phyloP scores from a whole-genome alignment of 805 yeast genomes.

The Naumovozyma baii region DNA sequence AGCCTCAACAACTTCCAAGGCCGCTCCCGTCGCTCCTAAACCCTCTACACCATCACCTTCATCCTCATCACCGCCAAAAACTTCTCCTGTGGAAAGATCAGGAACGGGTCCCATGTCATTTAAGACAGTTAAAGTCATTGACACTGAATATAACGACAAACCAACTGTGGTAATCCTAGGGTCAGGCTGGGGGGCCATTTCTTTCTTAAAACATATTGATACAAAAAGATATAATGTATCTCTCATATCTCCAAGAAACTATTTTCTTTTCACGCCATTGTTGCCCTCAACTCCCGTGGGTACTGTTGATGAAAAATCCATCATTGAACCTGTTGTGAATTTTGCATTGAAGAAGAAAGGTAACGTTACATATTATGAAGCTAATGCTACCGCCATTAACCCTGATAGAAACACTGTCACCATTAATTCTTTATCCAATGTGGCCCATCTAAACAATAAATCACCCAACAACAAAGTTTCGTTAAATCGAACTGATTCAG shows the following conservation, averaged over 20 bases:
- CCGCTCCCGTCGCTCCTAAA: conserved; percentile 3
- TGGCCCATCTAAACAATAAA: conserved; percentile 23
- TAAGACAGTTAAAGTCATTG: conserved; percentile 33
- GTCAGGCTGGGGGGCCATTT: conserved; percentile 92
- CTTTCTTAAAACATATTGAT: conserved; percentile 75
- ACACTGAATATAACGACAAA: conserved; percentile 25
- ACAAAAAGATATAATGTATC: conserved; percentile 82
- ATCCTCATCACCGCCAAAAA: conserved; percentile 1
- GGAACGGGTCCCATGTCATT: conserved; percentile 32
- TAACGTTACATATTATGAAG: conserved; percentile 77
- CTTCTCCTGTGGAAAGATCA: conserved; percentile 8
- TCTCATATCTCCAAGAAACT: conserved; percentile 85
- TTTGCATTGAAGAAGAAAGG: conserved; percentile 73
- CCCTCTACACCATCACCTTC: conserved; percentile 3
- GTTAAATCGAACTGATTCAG: conserved; percentile 31
- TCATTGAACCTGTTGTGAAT: conserved; percentile 86
- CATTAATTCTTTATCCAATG: conserved; percentile 38
- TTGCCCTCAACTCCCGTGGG: conserved; percentile 93
- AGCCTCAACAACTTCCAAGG: conserved; percentile 7
- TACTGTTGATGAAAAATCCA: conserved; percentile 79
- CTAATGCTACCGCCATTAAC: conserved; percentile 80
- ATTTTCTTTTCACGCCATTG: conserved; percentile 86
- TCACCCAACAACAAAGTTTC: conserved; percentile 22
- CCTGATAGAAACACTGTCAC: conserved; percentile 61
- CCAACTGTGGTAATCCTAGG: conserved; percentile 57